phyloP scores from a whole-genome alignment of 108 stramenopile genomes.

The Skeletonema grethae region DNA sequence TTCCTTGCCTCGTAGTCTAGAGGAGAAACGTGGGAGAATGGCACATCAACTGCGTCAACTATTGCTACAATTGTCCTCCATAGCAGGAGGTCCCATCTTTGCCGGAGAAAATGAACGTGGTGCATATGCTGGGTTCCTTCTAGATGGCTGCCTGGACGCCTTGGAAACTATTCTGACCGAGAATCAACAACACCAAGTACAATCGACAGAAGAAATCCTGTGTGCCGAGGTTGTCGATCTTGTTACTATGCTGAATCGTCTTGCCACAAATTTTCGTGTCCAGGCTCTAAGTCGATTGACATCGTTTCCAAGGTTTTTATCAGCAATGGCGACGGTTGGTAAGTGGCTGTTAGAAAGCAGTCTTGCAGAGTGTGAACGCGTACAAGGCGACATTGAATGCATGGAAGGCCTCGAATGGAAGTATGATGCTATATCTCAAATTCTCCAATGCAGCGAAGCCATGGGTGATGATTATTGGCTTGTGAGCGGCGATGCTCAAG shows the following conservation, averaged over 20 bases:
- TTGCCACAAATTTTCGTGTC: slow-evolving; percentile 67
- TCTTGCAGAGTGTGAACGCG: slow-evolving; percentile 59
- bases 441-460: slow-evolving; percentile 69
- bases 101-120: slow-evolving; percentile 47
- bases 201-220: slow-evolving; percentile 15
- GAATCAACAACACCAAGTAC: slow-evolving; percentile 36
- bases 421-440: slow-evolving; percentile 70
- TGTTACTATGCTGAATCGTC: slow-evolving; percentile 61
- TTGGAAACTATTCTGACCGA: slow-evolving; percentile 40
- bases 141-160: slow-evolving; percentile 67
- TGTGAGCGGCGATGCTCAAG: slow-evolving; percentile 55
- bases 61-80: slow-evolving; percentile 60
- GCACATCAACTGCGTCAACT: slow-evolving; percentile 76
- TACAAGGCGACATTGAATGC: slow-evolving; percentile 67
- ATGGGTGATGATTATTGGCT: slow-evolving; percentile 83
- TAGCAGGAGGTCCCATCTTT: slow-evolving; percentile 72
- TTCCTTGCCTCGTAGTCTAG: not conserved
- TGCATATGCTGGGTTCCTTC: slow-evolving; percentile 58
- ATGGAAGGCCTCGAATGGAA: slow-evolving; percentile 74
- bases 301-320: slow-evolving; percentile 52
- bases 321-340: slow-evolving; percentile 57
- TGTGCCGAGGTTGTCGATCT: slow-evolving; percentile 57
- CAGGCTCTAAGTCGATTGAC: slow-evolving; percentile 52
- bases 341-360: slow-evolving; percentile 62
- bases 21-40: slow-evolving; percentile 26